phyloP scores from a whole-genome alignment of 305 asterid genomes.

The Rubia tinctorum region DNA sequence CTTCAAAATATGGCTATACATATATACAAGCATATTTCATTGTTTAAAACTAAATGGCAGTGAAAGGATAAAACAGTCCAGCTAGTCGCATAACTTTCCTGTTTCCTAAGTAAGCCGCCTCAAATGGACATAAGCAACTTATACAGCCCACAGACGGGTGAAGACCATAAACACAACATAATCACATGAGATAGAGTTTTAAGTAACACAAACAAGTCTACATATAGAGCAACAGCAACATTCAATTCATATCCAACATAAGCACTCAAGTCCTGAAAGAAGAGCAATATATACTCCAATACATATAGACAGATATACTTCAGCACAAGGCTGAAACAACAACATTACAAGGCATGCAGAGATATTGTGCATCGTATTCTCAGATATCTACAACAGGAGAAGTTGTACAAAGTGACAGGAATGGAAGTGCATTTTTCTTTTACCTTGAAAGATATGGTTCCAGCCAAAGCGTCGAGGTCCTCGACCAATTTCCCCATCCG shows the following conservation, averaged over 20 bases:
- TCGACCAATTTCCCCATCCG: constrained; percentile 87
- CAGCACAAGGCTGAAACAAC: not conserved
- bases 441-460: constrained; percentile 89
- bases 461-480: constrained; percentile 97
- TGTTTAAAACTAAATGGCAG: not conserved
- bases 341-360: not conserved
- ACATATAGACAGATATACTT: not conserved
- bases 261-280: not conserved
- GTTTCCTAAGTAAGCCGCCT: not conserved
- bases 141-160: not conserved
- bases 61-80: not conserved
- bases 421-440: not conserved
- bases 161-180: not conserved
- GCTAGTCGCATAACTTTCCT: not conserved
- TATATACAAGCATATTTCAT: not conserved
- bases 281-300: not conserved
- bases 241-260: not conserved
- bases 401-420: not conserved
- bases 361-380: not conserved
- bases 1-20: not conserved
- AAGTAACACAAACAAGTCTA: not conserved
- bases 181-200: not conserved
- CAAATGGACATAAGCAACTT: not conserved
- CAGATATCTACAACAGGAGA: not conserved
- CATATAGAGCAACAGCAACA: not conserved